phyloP scores from a whole-genome alignment of 73 alveolate genomes.

The Paramecium primaurelia region DNA sequence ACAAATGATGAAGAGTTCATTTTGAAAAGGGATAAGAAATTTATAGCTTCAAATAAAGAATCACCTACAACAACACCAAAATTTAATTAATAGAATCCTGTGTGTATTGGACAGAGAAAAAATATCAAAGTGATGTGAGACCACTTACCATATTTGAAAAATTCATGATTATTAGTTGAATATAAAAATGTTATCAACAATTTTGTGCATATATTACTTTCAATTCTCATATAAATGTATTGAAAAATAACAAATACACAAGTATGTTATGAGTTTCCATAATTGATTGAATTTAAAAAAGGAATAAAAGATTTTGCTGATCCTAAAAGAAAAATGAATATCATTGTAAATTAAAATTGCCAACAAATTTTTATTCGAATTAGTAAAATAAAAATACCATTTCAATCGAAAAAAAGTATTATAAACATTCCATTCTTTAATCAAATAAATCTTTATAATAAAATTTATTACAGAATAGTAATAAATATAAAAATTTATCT shows the following conservation, averaged over 20 bases:
- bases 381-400: neutral
- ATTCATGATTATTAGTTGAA: neutral
- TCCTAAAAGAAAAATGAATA: neutral
- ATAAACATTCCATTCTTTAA: neutral
- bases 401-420: neutral
- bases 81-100: neutral
- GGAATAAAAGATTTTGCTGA: neutral
- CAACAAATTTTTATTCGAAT: neutral
- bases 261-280: neutral
- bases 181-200: neutral
- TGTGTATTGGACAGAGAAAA: neutral
- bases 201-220: neutral
- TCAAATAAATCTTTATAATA: neutral
- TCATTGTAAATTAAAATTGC: neutral
- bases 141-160: neutral
- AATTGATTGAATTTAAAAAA: neutral
- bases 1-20: neutral
- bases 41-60: neutral
- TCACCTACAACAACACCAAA: slow-evolving; percentile 3
- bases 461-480: neutral
- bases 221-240: neutral
- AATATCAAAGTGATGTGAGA: neutral
- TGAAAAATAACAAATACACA: neutral
- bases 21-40: neutral
- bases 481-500: neutral